Base-by-base conservation (phyloP, 2,329 filamentous ascomycete species). In the Diaporthe sp. region DNA sequence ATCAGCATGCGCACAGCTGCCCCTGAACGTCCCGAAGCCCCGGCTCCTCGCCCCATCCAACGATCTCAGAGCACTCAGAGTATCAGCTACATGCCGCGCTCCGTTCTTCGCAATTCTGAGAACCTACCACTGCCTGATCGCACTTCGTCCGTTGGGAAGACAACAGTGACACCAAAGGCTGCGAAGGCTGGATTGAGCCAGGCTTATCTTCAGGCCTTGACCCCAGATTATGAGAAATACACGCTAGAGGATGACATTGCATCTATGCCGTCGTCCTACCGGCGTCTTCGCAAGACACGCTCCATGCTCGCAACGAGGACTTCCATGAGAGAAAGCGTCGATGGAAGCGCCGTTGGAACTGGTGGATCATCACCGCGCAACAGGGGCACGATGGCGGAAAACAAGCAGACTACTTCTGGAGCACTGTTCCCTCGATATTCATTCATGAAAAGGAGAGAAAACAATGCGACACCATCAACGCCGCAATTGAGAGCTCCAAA, bases 251-350 rank as follows among this genome's bases (percentile, higher is more conserved):
- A 90, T 74, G 85, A 88, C 71, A 81, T 86, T 44, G 85, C 84
- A 1, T 89, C 88, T 4, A 84, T 84, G 42, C 85, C 87, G 20
- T 87, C 86, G 2, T 88, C 88, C 0, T 88, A 86, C 78, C 85
- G 86, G 63, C 86, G 84, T 39, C 81, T 92, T 57, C 88, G 89
- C 58, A 90, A 88, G 79, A 90, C 90, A 1, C 88, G 84, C 75
- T 92, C 90, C 0, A 88, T 91, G 88, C 86, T 89, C 76, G 82
- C 84, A 15, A 81, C 83, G 3, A 83, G 84, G 1, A 78, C 81
- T 15, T 57, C 61, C 0, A 73, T 67, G 28, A 78, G 76, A 9
- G 65, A 31, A 12, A 76, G 68, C 17, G 75, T 77, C 20, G 77
- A 78, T 17, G 75, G 47, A 13, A 76, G 61, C 20, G 74, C 78